phyloP scores from a whole-genome alignment of 2,329 filamentous ascomycete genomes.

The Xylariaceae sp. region DNA sequence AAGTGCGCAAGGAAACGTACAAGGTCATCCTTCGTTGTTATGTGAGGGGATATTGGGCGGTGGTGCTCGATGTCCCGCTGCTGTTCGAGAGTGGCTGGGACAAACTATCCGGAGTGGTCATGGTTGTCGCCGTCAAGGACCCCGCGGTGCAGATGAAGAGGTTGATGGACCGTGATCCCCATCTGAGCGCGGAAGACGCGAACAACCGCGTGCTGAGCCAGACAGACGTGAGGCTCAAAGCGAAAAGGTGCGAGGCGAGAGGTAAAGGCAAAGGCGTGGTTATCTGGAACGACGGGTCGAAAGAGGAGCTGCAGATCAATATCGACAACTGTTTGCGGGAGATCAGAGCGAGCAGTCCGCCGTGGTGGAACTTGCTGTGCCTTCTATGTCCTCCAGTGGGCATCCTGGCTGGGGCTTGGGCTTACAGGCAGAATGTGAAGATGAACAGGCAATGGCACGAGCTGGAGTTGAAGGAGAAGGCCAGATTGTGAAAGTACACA shows the following conservation, averaged over 20 bases:
- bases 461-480: constrained; percentile 45
- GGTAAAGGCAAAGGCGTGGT: constrained; percentile 65
- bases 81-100: constrained; percentile 88
- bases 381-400: constrained; percentile 70
- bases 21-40: constrained; percentile 68
- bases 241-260: constrained; percentile 63
- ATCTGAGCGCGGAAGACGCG: constrained; percentile 80
- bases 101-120: constrained; percentile 72
- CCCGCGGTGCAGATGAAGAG: constrained; percentile 76
- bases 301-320: constrained; percentile 62
- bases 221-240: constrained; percentile 80
- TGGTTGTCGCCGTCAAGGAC: constrained; percentile 82
- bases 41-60: constrained; percentile 72
- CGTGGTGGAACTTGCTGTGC: constrained; percentile 77
- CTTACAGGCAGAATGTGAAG: constrained; percentile 64
- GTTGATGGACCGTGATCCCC: constrained; percentile 67
- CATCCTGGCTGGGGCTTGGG: constrained; percentile 62
- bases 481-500: constrained; percentile 35
- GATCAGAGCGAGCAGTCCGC: constrained; percentile 59
- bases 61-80: constrained; percentile 86
- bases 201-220: constrained; percentile 82
- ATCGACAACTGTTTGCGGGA: constrained; percentile 60
- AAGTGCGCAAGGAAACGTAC: constrained; percentile 79
- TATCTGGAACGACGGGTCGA: constrained; percentile 82
- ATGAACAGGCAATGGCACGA: constrained; percentile 67